Evolutionary conservation across 148 eudicot genomes (phyloP), one percentile per base, ranked within the genome.

Genomic region (Nepenthes mirabilis): DNA sequence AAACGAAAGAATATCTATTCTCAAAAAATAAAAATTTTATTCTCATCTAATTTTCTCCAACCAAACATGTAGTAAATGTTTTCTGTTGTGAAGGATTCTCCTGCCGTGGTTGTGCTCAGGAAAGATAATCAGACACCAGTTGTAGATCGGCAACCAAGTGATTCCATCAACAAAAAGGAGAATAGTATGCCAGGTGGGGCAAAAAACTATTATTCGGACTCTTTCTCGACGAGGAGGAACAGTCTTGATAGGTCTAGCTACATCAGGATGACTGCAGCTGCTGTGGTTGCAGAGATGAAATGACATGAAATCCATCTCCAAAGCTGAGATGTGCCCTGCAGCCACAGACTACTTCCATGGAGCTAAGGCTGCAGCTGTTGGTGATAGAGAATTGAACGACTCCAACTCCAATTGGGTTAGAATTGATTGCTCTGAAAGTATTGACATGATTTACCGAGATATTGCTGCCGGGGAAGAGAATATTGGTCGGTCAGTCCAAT

Each of bases 281-380:
- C 87, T 43, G 91, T 85, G 51, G 90, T 85, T 58, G 91, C 93
- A 0, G 95, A 87, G 65, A 79, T 83, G 63, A 90, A 90, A 87
- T 47, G 93, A 87, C 34, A 54, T 77, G 70, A 91, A 80, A 40
- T 67, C 52, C 23, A 77, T 34, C 34, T 67, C 79, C 5, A 83
- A 77, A 53, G 45, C 45, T 2, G 85, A 83, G 70, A 79, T 82
- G 33, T 61, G 75, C 2, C 86, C 88, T 14, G 66, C 78, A 2
- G 63, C 55, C 8, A 5, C 63, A 10, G 95, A 88, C 63, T 71
- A 60, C 53, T 59, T 70, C 48, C 65, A 63, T 53, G 79, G 76
- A 9, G 47, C 74, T n/a, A 72, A 61, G 43, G 64, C 74, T 58
- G 45, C 8, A 8, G 45, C 45, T 3, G 23, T 23, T 23, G 79